Percentiles rank a stretch among this genome's conserved stretches.
These are phyloP conservation scores for Beta lomatogona DNA, from an alignment of 179 eudicot species.

Conservation along the genomic window DNA sequence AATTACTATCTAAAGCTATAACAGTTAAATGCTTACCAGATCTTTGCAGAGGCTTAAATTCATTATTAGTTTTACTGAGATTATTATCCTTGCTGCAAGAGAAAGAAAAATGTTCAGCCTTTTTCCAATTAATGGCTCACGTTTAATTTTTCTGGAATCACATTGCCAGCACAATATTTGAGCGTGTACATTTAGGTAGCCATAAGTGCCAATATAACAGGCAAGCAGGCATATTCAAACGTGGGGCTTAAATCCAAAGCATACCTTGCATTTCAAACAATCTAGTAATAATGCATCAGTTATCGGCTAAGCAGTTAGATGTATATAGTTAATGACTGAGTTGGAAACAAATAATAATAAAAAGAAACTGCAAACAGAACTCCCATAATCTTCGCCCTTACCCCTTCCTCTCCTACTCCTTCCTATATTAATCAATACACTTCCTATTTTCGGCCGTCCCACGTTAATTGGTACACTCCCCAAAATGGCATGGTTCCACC, in stretches of 20 bases:
- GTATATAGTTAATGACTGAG: background rate
- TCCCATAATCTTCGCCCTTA: too few relatives aligned
- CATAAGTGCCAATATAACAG: background rate
- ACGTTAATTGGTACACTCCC: too few relatives aligned
- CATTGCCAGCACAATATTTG: background rate
- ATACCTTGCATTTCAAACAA: background rate
- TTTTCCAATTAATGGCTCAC: background rate
- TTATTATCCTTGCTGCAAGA: slow-evolving; percentile 74
- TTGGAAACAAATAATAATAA: background rate
- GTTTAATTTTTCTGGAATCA: background rate
- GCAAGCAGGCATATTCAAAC: background rate
- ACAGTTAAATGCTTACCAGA: slow-evolving; percentile 53
- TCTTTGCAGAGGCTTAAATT: slow-evolving; percentile 58
- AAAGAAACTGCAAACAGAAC: too few relatives aligned
- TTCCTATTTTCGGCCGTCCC: too few relatives aligned
- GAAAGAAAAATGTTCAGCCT: slow-evolving; percentile 1
- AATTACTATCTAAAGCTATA: background rate
- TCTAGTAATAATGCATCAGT: background rate
- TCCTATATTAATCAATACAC: too few relatives aligned
- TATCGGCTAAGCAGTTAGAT: background rate
- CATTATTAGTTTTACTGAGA: slow-evolving; percentile 49
- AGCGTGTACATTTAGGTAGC: background rate
- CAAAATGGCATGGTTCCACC: too few relatives aligned
- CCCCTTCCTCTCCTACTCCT: too few relatives aligned
- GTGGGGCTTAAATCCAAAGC: background rate